Percentiles rank a stretch among this genome's conserved stretches.
Evolutionary conservation across 23 red algal genomes (phyloP).

Genomic region (Cyanidium caldarium): DNA sequence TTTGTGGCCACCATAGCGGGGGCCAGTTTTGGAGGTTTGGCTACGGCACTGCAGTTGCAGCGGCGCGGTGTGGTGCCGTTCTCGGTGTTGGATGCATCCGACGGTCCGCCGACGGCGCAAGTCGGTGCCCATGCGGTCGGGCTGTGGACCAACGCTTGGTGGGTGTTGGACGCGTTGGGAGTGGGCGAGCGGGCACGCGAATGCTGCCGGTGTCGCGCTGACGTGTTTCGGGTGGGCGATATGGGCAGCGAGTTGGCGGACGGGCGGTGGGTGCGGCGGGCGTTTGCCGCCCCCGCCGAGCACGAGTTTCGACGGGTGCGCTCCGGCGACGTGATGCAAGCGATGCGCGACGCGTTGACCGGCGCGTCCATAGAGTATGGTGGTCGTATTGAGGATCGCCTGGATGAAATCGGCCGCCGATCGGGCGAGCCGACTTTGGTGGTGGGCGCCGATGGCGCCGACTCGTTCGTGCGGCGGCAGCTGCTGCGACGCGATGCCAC

Average conservation of each 20-base stretch:
- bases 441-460: slow-evolving; percentile 52
- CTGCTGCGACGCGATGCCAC: background rate
- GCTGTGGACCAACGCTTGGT: slow-evolving; percentile 2
- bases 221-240: background rate
- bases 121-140: background rate
- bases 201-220: background rate
- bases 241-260: background rate
- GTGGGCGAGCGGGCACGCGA: background rate
- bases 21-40: background rate
- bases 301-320: background rate
- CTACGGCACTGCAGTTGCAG: background rate
- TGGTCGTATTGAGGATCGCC: background rate
- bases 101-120: background rate
- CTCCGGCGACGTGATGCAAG: background rate
- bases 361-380: background rate
- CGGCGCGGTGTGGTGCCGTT: background rate
- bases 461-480: background rate
- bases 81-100: background rate
- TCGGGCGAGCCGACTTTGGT: background rate
- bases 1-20: background rate
- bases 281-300: background rate
- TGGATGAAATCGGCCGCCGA: background rate
- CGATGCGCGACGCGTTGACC: background rate
- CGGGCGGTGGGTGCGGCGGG: background rate
- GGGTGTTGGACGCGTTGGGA: background rate